Evolutionary conservation across 768 basidiomycete genomes (phyloP).

Genomic region (Kwoniella bestiolae): DNA sequence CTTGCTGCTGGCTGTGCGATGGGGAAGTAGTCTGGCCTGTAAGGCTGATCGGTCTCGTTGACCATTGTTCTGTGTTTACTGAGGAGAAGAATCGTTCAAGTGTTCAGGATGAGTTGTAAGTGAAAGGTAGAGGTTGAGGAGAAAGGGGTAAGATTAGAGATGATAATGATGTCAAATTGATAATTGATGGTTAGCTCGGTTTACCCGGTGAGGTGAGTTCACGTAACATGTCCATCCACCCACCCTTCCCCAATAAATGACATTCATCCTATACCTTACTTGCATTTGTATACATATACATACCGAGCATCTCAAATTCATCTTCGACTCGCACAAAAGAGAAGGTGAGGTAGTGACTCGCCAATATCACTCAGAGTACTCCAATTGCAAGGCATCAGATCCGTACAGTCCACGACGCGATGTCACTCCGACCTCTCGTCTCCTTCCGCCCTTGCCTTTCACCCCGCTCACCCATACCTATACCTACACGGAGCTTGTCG

Average conservation of each 20-base stretch:
- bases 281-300: no score
- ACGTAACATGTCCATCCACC: not conserved
- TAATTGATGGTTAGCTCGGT: not conserved
- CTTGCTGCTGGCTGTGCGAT: constrained; percentile 23
- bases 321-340: no score
- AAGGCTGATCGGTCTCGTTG: constrained; percentile 18
- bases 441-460: not conserved
- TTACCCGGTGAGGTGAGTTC: not conserved
- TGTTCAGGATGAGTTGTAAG: no score
- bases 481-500: not conserved
- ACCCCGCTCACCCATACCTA: not conserved
- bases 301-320: no score
- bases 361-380: no score
- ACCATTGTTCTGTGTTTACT: constrained; percentile 24
- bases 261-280: no score
- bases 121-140: not conserved
- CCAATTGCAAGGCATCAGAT: no score
- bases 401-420: not conserved
- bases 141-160: not conserved
- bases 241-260: not conserved
- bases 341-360: no score
- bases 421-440: not conserved
- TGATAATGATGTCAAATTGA: constrained; percentile 15
- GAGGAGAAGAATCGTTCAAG: not conserved
- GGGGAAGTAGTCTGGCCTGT: constrained; percentile 25